Evolutionary conservation across 768 basidiomycete genomes (phyloP).

Genomic region (Tephrocybe sp.): DNA sequence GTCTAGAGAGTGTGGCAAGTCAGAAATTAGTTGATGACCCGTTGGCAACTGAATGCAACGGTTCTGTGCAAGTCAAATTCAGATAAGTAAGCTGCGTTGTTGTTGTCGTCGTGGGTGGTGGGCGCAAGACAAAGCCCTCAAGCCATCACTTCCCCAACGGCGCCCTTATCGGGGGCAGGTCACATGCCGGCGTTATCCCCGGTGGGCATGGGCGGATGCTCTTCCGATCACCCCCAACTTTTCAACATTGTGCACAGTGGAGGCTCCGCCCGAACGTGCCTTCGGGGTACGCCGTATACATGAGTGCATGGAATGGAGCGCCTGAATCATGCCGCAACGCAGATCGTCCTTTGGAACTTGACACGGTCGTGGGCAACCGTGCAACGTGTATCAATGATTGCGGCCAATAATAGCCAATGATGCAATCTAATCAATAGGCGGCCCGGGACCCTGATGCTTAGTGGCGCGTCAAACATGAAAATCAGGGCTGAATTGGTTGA

Average conservation of each 20-base stretch:
- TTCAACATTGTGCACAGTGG: background rate
- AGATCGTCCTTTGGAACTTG: too few species aligned
- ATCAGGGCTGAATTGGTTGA: too few species aligned
- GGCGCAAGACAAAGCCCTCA: background rate
- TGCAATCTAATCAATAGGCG: too few species aligned
- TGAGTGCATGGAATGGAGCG: too few species aligned
- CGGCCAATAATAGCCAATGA: too few species aligned
- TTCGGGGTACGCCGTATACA: too few species aligned
- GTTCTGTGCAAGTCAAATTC: background rate
- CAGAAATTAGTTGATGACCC: background rate
- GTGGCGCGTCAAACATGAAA: too few species aligned
- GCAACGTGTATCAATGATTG: too few species aligned
- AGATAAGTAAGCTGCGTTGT: background rate
- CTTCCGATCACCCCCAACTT: background rate
- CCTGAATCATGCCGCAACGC: too few species aligned
- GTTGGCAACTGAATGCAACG: slow-evolving; percentile 14
- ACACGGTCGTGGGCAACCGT: too few species aligned
- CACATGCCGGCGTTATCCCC: background rate
- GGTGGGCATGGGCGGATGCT: too few species aligned
- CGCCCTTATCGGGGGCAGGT: background rate
- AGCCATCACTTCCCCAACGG: background rate
- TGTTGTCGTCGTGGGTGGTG: background rate
- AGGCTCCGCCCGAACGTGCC: background rate
- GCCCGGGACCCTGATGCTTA: too few species aligned
- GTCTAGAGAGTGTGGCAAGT: background rate